Evolutionary conservation across 1,139 yeast species (phyloP), one percentile per base, ranked within the genome.

Genomic region (Taphrina wiesneri): DNA sequence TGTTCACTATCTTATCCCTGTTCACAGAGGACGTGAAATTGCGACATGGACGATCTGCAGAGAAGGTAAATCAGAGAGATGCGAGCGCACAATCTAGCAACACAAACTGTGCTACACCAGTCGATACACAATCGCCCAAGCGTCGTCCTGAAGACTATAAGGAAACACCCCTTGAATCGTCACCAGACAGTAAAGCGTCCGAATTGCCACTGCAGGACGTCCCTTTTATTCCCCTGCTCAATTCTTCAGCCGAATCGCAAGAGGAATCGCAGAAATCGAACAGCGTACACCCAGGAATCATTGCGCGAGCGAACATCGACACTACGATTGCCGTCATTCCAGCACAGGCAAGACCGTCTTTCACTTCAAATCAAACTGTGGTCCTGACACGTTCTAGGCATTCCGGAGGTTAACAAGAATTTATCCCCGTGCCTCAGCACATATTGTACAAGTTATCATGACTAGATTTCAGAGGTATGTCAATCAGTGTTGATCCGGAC

Each of bases 271-370:
- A 26, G 11, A n/a, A 45, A 7, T n/a, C 49, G 2, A 41, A 51
- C 15, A 43, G 65, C 36, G 63, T 65, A n/a, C 68, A 67, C 9
- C 64, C 68, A 3, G 81, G 81, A 2, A 77, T 86, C 43, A 79
- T 86, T 6, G 90, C 88, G 1, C 78, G 85, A 28, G 89, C 92
- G 0, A 80, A 82, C 63, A 78, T 77, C 7, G 84, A 87, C 56
- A 88, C 96, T 30, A 92, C 98, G 0, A 86, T 93, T 67, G 97
- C 98, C 0, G 88, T 93, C 47, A 91, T 93, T 17, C 99, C 99
- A 0, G 85, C 86, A 1, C 85, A 85, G 30, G 59, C 39, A 2
- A 32, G 56, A 7, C 7, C 11, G 9, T 2, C 17, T 32, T 15
- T 11, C 7, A 32, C 3, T 32, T 15, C 13, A 4, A 13, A 26